Conservation (phyloP, 345 rosid genomes). For the Populus pruinosa region DNA sequence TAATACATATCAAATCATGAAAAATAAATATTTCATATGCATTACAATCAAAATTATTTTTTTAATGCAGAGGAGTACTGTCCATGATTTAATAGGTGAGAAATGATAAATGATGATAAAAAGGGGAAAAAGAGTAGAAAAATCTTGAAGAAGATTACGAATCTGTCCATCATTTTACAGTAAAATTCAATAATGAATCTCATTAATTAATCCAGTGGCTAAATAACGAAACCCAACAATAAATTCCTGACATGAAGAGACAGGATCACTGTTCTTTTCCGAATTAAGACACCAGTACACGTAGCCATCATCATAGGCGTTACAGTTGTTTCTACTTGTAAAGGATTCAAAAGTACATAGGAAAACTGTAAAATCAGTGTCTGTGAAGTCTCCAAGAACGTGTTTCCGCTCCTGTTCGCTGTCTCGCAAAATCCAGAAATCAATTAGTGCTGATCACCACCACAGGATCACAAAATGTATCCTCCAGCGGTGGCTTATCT, state of each 20-base stretch:
- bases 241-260: background rate
- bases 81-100: no score
- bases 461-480: background rate
- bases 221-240: background rate
- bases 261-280: background rate
- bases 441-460: background rate
- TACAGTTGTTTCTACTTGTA: background rate
- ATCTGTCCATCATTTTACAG: no score
- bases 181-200: no score
- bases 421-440: background rate
- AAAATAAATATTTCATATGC: no score
- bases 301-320: background rate
- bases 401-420: background rate
- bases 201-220: no score
- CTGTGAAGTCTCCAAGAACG: background rate
- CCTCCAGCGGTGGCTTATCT: background rate
- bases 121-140: no score
- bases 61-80: no score
- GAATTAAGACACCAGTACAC: background rate
- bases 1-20: no score
- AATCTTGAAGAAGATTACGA: no score
- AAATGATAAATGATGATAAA: no score
- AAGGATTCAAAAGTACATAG: background rate
- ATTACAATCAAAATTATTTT: no score
- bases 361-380: background rate